Conservation (phyloP, 257 asterid genomes). For the Przewalskia tangutica region DNA sequence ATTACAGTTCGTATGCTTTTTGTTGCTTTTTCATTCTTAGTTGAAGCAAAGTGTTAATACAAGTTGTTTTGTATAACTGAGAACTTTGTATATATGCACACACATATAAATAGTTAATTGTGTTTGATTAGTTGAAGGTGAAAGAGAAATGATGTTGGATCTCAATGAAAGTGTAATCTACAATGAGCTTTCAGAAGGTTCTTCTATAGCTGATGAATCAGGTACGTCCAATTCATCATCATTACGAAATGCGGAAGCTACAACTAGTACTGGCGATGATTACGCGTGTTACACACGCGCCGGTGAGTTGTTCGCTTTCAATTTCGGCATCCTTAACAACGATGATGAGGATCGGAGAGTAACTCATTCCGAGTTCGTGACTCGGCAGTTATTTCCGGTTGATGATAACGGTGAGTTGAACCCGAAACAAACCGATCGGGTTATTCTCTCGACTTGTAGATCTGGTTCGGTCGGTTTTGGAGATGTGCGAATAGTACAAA, state of each 20-base stretch:
- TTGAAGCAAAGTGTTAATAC: background rate
- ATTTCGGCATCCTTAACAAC: conserved; percentile 32
- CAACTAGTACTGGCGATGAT: conserved; percentile 41
- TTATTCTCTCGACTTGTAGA: background rate
- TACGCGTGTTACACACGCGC: conserved; percentile 36
- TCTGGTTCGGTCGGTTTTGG: background rate
- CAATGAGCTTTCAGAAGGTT: conserved; percentile 14
- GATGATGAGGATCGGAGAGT: background rate
- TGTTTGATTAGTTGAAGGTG: too few relatives aligned
- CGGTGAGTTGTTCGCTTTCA: conserved; percentile 16
- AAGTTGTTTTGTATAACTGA: background rate
- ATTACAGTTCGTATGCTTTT: background rate
- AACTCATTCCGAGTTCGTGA: conserved; percentile 23
- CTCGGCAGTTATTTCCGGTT: conserved; percentile 53
- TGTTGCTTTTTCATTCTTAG: background rate
- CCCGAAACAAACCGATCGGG: conserved; percentile 9
- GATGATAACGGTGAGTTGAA: background rate
- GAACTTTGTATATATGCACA: background rate
- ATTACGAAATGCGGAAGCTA: conserved; percentile 23
- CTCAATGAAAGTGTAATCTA: conserved; percentile 38
- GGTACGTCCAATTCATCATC: conserved; percentile 43
- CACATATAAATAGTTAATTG: too few relatives aligned
- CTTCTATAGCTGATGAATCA: conserved; percentile 7
- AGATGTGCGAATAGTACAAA: conserved; percentile 12
- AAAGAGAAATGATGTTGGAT: conserved; percentile 37